Evolutionary conservation across 345 rosid genomes (phyloP).

Genomic region (Pistacia atlantica): DNA sequence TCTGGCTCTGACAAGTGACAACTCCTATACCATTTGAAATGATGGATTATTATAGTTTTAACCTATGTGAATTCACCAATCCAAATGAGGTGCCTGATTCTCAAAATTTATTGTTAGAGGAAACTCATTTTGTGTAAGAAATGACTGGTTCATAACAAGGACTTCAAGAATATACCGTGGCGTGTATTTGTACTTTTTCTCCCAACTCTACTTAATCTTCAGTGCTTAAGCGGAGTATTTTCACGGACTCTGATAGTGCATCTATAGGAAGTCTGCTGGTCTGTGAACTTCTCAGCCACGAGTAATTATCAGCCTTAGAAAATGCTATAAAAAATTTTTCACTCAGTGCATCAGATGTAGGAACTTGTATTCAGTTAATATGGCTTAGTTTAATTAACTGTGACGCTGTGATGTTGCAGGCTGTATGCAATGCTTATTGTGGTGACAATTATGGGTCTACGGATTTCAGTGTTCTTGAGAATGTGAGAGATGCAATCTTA

Average conservation of each 20-base stretch:
- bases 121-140: background rate
- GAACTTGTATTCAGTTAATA: background rate
- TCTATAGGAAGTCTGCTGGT: background rate
- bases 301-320: background rate
- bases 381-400: background rate
- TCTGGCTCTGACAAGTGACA: background rate
- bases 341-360: background rate
- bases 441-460: slow-evolving; percentile 76
- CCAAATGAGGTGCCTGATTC: background rate
- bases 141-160: background rate
- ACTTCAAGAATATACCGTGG: background rate
- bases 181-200: background rate
- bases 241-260: background rate
- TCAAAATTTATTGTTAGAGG: background rate
- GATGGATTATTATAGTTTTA: background rate
- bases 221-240: background rate
- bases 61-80: background rate
- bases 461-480: slow-evolving; percentile 59
- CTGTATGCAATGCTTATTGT: slow-evolving; percentile 77
- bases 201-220: background rate
- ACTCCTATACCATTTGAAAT: background rate
- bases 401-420: slow-evolving; percentile 35
- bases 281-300: background rate
- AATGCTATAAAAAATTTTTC: background rate
- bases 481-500: slow-evolving; percentile 72